A percentile compares a stretch with the other conserved stretches of the same genome.
Conservation (phyloP, 495 filamentous ascomycete species). For the Penicillium samsonianum region DNA sequence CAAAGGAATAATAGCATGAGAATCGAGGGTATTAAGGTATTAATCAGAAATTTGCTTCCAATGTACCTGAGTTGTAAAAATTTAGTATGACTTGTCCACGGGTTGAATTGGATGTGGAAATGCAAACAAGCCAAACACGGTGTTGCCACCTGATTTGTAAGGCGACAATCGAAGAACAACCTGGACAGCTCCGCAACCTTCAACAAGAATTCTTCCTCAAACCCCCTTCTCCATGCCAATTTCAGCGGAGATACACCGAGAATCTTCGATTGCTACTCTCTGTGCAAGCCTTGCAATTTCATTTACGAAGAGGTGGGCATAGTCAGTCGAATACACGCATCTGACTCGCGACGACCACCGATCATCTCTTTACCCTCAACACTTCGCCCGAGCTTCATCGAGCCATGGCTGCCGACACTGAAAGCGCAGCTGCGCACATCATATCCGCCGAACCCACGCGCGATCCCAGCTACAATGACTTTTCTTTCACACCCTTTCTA, state of each 20-base stretch:
- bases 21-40: not conserved
- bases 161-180: constrained; percentile 8
- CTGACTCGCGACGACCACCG: not conserved
- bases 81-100: not conserved
- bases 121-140: constrained; percentile 16
- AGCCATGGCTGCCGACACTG: constrained; percentile 43
- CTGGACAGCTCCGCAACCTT: constrained; percentile 1
- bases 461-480: constrained; percentile 58
- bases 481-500: constrained; percentile 75
- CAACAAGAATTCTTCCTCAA: not conserved
- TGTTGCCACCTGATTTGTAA: constrained; percentile 19
- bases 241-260: not conserved
- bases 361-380: not conserved
- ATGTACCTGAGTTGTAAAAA: not conserved
- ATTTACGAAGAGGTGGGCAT: not conserved
- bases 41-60: not conserved
- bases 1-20: not conserved
- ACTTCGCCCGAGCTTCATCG: not conserved
- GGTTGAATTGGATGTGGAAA: not conserved
- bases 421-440: constrained; percentile 36
- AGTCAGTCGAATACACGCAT: not conserved
- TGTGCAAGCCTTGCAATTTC: not conserved
- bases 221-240: not conserved
- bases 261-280: not conserved
- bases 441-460: constrained; percentile 46